Evolutionary conservation across 768 basidiomycete genomes (phyloP), one percentile per base, ranked within the genome.

Genomic region (Sporobolomyces roseus): DNA sequence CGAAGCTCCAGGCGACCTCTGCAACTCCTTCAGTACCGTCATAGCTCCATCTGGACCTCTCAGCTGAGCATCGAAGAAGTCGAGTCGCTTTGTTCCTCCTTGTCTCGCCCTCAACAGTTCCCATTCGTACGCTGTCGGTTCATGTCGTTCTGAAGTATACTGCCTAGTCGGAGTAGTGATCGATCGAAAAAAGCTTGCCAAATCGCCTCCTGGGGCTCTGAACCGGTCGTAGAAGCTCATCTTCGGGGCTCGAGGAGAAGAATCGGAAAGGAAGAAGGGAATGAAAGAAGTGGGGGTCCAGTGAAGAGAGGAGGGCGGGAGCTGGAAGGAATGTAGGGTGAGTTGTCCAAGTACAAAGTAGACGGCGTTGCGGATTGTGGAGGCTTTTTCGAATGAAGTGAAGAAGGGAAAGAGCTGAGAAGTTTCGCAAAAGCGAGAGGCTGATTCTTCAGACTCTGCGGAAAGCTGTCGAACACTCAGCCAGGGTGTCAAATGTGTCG

Each of bases 31-130:
- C 16, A 72, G 36, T 0, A 68, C 66, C 1, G 4, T n/a, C 5
- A 32, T 50, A 0, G 71, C 63, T 1, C 71, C 71, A 2, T 52
- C 29, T 4, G 66, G 61, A 13, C 71, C 71, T 0, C 7, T 9
- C 5, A 68, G 33, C 9, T 61, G 35, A 6, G 46, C 60, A n/a
- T 62, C 67, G 19, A 68, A 68, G 46, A 68, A 68, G 45, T 72
- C 71, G 25, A 72, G 55, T 23, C 64, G 69, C 43, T 66, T 70
- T 43, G 65, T 65, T 1, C 63, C 63, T 10, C 66, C 60, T 32
- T 64, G 62, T 10, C 56, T 33, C 5, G 65, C 65, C 13, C 63
- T 32, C n/a, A 67, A 45, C 14, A 54, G 30, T 38, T 64, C 65
- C 66, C 65, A 67, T 21, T 71, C 70, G 36, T 58, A 60, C 23